Percentiles rank a stretch among this genome's conserved stretches.
Evolutionary conservation across 257 asterid genomes (phyloP).

Genomic region (Verbena officinalis): DNA sequence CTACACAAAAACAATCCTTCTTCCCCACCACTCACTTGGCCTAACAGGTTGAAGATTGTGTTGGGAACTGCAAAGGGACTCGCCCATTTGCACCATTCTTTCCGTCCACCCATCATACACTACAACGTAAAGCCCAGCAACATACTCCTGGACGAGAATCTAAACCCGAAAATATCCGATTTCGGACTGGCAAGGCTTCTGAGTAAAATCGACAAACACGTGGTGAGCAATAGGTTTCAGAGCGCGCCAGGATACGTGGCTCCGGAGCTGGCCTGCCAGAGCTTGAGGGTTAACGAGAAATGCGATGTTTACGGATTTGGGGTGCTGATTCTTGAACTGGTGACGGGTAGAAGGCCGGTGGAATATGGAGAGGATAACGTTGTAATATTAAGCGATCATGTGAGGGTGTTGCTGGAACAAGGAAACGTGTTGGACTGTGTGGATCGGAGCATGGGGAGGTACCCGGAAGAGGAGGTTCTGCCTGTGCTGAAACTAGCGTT

Average conservation of each 20-base stretch:
- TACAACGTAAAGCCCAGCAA: slow-evolving; percentile 85
- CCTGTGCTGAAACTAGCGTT: slow-evolving; percentile 82
- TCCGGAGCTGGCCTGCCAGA: slow-evolving; percentile 89
- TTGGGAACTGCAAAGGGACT: slow-evolving; percentile 89
- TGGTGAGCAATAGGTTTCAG: slow-evolving; percentile 61
- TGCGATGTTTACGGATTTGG: slow-evolving; percentile 94
- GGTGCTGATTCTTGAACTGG: slow-evolving; percentile 78
- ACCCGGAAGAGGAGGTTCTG: slow-evolving; percentile 80
- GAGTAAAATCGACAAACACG: slow-evolving; percentile 65
- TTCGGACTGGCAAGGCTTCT: slow-evolving; percentile 75
- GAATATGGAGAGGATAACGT: slow-evolving; percentile 92
- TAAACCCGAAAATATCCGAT: slow-evolving; percentile 73
- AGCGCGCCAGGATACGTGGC: slow-evolving; percentile 87
- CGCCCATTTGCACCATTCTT: slow-evolving; percentile 79
- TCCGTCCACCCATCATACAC: slow-evolving; percentile 80
- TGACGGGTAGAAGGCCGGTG: slow-evolving; percentile 74
- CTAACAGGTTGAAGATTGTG: slow-evolving; percentile 64
- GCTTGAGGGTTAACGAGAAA: slow-evolving; percentile 84
- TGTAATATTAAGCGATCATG: slow-evolving; percentile 76
- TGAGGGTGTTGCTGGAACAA: slow-evolving; percentile 71
- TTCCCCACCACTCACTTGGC: slow-evolving; percentile 60
- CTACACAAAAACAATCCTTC: slow-evolving; percentile 53
- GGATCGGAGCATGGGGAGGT: slow-evolving; percentile 67
- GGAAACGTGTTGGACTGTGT: slow-evolving; percentile 80
- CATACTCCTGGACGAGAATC: slow-evolving; percentile 68